A percentile compares a stretch with the other conserved stretches of the same genome.
phyloP scores from a whole-genome alignment of 2,329 filamentous ascomycete species.

The Microsporum audouinii region DNA sequence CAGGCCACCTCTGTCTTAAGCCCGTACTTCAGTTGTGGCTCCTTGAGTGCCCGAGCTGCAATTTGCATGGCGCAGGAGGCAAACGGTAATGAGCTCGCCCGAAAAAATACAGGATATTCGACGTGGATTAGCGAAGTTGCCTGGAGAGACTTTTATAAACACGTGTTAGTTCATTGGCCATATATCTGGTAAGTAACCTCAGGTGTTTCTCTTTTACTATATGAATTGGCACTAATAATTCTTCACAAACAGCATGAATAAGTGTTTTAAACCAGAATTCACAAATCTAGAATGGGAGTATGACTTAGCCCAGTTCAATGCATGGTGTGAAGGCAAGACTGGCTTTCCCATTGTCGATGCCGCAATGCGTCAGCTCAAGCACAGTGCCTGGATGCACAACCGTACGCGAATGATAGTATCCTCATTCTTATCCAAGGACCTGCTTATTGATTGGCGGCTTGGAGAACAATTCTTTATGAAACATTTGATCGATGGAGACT shows the following conservation, averaged over 20 bases:
- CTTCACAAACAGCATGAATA: slow-evolving; percentile 50
- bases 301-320: slow-evolving; percentile 53
- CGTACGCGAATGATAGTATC: slow-evolving; percentile 74
- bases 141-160: slow-evolving; percentile 81
- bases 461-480: slow-evolving; percentile 79
- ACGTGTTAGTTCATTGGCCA: slow-evolving; percentile 75
- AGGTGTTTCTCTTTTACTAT: background rate
- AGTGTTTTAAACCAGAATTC: slow-evolving; percentile 73
- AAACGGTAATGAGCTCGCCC: slow-evolving; percentile 54
- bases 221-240: background rate
- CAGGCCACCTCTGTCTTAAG: slow-evolving; percentile 58
- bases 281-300: slow-evolving; percentile 76
- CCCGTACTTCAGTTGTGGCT: slow-evolving; percentile 60
- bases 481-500: slow-evolving; percentile 65
- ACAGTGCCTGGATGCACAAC: slow-evolving; percentile 71
- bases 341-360: slow-evolving; percentile 79
- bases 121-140: slow-evolving; percentile 74
- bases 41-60: slow-evolving; percentile 55
- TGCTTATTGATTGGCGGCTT: slow-evolving; percentile 71
- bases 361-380: slow-evolving; percentile 65
- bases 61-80: slow-evolving; percentile 50
- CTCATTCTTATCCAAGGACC: slow-evolving; percentile 68
- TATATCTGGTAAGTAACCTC: slow-evolving; percentile 42
- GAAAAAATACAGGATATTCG: slow-evolving; percentile 53
- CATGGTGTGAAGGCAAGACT: slow-evolving; percentile 64